Base-by-base conservation (phyloP, 148 eudicot genomes). In the Rhododendron mucronatum region DNA sequence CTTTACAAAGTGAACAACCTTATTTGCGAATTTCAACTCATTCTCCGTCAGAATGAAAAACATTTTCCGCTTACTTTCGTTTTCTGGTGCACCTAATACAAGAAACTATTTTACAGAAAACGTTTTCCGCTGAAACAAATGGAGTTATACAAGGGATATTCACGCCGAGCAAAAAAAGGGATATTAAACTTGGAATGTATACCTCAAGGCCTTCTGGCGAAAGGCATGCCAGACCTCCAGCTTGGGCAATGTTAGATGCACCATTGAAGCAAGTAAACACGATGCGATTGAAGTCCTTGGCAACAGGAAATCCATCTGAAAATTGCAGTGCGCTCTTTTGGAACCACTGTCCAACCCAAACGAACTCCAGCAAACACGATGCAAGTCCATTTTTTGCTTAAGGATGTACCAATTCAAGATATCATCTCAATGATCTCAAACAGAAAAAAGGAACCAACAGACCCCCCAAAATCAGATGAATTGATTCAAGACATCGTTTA, bases 321-420 rank as follows among this genome's bases (percentile, higher is more conserved):
- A 91, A 95, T 4, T 86, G 23, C 21, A 95, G 92, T 0, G 30
- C 30, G 30, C 69, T 94, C 93, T 35, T 92, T 89, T 0, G 99
- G 99, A n/a, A 96, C 94, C 83, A 96, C 95, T 6, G 99, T 95
- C 99, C 98, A 96, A 39, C 99, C 99, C 12, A 96, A 91, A 63
- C 99, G 92, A 37, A 95, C 94, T 10, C 99, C 99, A 0, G 99
- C 94, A 90, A 95, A 96, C 37, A 98, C 98, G 44, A 41, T 41
- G 39, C 15, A 30, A 12, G 39, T 11, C 16, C 39, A 30, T 69
- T 23, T 69, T 69, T 0, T 5, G 39, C 5, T 33, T 1, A 30
- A 69, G 76, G 7, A 69, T 69, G 7, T 28, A 69, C 30, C 14
- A 10, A 65, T n/a, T 65, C 30, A 13, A 30, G 76, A 28, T 13